A percentile compares a stretch with the other conserved stretches of the same genome.
Conservation (phyloP, 495 filamentous ascomycete species). For the Talaromyces liani region DNA sequence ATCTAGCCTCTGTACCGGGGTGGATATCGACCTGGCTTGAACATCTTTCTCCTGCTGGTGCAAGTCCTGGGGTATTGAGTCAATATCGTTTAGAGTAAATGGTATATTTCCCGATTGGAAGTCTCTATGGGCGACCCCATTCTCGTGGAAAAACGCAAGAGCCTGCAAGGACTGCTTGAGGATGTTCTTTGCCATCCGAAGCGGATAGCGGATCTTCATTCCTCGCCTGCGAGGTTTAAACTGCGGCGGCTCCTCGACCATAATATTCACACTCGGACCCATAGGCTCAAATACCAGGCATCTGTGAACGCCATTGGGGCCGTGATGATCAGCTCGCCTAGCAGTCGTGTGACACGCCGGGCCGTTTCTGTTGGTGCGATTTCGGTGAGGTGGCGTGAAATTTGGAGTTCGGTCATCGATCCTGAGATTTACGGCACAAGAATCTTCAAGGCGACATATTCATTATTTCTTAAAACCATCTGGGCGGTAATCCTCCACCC, state of each 20-base stretch:
- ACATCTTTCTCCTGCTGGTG: too few relatives aligned
- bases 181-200: constrained; percentile 32
- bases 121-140: constrained; percentile 38
- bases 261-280: constrained; percentile 31
- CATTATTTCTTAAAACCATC: constrained; percentile 12
- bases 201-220: constrained; percentile 12
- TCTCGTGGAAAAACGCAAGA: constrained; percentile 33
- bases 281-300: constrained; percentile 44
- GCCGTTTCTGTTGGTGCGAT: too few relatives aligned
- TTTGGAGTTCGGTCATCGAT: too few relatives aligned
- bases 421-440: too few relatives aligned
- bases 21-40: too few relatives aligned
- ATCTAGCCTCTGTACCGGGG: too few relatives aligned
- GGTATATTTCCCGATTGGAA: constrained; percentile 9
- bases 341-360: too few relatives aligned
- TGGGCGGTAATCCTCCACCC: constrained; percentile 24
- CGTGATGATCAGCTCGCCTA: constrained; percentile 14
- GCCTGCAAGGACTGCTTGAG: constrained; percentile 31
- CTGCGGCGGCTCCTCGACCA: constrained; percentile 25
- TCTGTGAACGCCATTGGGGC: constrained; percentile 41
- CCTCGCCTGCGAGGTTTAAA: constrained; percentile 16
- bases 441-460: too few relatives aligned
- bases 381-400: too few relatives aligned
- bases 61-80: too few relatives aligned
- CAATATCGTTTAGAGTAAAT: too few relatives aligned